Percentiles rank a stretch among this genome's conserved stretches.
Evolutionary conservation across 2,329 filamentous ascomycete genomes (phyloP).

Genomic region (Alternaria angustiovoidea): DNA sequence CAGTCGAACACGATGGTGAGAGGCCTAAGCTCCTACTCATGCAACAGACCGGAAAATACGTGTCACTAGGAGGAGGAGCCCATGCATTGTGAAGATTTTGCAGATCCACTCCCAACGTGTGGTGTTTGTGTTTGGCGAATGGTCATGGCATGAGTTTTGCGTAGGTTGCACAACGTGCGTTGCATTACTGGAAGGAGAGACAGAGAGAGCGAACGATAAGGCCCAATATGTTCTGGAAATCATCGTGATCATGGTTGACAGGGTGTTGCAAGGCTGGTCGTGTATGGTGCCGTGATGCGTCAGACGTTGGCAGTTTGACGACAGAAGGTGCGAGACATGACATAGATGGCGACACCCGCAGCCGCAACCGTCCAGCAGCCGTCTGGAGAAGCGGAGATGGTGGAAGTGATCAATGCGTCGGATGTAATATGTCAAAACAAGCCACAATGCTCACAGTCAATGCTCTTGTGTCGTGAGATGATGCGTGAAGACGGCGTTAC

Average conservation of each 20-base stretch:
- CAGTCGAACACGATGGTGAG: slow-evolving; percentile 28
- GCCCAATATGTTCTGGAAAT: neutral
- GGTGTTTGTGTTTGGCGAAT: neutral
- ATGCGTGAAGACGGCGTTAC: slow-evolving; percentile 13
- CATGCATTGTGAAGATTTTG: slow-evolving; percentile 33
- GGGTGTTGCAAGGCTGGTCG: neutral
- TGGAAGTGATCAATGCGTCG: slow-evolving; percentile 10
- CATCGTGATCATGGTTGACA: neutral
- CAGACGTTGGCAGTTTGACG: slow-evolving; percentile 18
- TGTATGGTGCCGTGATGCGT: neutral
- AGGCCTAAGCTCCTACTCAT: slow-evolving; percentile 29
- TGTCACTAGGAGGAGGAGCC: slow-evolving; percentile 25
- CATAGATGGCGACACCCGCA: slow-evolving; percentile 26
- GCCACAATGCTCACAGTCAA: neutral
- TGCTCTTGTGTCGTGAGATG: slow-evolving; percentile 23
- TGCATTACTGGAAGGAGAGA: neutral
- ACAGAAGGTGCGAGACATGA: slow-evolving; percentile 32
- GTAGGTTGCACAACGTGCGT: slow-evolving; percentile 1
- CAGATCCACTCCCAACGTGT: slow-evolving; percentile 21
- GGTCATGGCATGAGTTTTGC: slow-evolving; percentile 5
- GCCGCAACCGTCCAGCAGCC: slow-evolving; percentile 1
- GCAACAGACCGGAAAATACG: slow-evolving; percentile 28
- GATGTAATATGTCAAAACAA: slow-evolving; percentile 19
- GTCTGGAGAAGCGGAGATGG: slow-evolving; percentile 25
- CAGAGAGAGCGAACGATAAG: neutral